Evolutionary conservation across 768 basidiomycete species (phyloP).

Genomic region (Phylloporus rhodoxanthus): DNA sequence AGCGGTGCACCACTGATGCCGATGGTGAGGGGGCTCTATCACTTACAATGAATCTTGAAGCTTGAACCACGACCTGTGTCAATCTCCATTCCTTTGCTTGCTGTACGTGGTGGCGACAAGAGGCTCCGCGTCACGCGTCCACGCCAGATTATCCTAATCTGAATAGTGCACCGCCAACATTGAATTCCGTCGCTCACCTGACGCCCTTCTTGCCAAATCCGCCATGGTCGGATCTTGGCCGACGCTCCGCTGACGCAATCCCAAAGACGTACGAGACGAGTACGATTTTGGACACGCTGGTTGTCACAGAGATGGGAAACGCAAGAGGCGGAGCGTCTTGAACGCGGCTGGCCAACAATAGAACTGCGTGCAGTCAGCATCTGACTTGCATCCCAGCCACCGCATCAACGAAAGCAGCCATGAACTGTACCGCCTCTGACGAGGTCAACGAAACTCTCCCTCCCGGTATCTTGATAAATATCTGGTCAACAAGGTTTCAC

Average conservation of each 20-base stretch:
- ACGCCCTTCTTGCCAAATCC: neutral
- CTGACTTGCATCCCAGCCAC: neutral
- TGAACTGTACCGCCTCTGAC: constrained; percentile 7
- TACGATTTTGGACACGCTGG: neutral
- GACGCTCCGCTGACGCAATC: neutral
- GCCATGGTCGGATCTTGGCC: neutral
- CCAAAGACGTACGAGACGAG: neutral
- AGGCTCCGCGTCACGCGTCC: too few species aligned
- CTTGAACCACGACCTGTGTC: neutral
- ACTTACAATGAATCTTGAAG: neutral
- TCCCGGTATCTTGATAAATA: constrained; percentile 5
- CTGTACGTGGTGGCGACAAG: neutral
- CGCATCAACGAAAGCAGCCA: constrained; percentile 6
- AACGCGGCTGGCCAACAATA: neutral
- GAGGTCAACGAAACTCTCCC: neutral
- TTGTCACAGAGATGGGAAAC: constrained; percentile 3
- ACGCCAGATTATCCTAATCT: neutral
- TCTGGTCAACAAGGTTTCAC: constrained; percentile 8
- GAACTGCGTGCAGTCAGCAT: too few species aligned
- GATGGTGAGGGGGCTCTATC: neutral
- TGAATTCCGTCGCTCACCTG: neutral
- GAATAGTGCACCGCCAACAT: neutral
- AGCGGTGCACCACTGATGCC: neutral
- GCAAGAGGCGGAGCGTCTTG: neutral
- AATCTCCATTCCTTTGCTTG: neutral